Base-by-base conservation (phyloP, 1,284 basidiomycete genomes). In the Irpex sp. region DNA sequence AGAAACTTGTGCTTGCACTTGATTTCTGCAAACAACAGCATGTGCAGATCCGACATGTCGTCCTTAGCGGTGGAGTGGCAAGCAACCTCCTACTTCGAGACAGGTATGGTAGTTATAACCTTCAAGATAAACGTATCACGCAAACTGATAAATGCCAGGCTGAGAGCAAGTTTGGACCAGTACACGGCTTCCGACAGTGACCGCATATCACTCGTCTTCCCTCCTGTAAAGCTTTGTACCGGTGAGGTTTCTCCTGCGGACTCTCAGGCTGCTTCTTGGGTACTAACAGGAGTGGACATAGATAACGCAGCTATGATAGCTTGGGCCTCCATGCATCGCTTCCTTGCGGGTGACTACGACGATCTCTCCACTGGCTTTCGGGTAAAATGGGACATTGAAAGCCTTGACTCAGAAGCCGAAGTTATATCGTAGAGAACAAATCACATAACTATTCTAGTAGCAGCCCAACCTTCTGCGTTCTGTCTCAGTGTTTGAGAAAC, bases 231-330 rank as follows among this genome's bases (percentile, higher is more conserved):
- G 1, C 77, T 96, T 1, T 97, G 95, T 72, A 97, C 94, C 3
- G 26, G 26, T 4, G 3, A 69, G 94, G 93, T 92, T 64, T 19
- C 69, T 59, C 21, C 7, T 2, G 19, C 7, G 8, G 26, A 26
- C 8, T 54, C 36, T 5, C 61, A 51, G 2, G 21, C 11, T 40
- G 37, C 47, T 51, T 58, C 65, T 3, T 64, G 17, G 21, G 26
- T 63, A 15, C 34, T 26, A 26, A 11, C 26, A 34, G 31, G 8
- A 26, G 26, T 26, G 26, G 3, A 0, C 26, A n/a, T 66, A 94
- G 96, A 97, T 70, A 98, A 97, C 72, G 96, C 96, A 0, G 95
- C 87, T 1, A 98, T 98, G 96, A 93, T 98, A 67, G 96, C 84
- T 1, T 96, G 91, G 91, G 89, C 94, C 5, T 89, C 92, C 0